Percentiles rank a stretch among this genome's conserved stretches.
These are phyloP conservation scores for Syncephalis fuscata DNA, from an alignment of 371 early-diverging fungal species.

Conservation along the genomic window DNA sequence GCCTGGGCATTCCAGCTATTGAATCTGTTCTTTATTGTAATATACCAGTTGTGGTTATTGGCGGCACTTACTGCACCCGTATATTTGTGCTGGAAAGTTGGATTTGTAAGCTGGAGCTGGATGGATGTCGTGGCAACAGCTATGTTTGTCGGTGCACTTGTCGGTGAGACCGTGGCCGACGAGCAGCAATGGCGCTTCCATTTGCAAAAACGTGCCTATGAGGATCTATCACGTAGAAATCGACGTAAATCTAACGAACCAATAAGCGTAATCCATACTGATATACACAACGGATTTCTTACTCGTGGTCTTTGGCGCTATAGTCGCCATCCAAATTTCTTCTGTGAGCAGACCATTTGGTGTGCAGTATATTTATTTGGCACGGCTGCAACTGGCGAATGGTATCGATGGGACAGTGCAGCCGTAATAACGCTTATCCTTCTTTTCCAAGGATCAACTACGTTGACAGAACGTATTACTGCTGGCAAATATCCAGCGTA, in stretches of 20 bases:
- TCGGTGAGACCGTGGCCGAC: slow-evolving; percentile 56
- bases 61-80: slow-evolving; percentile 42
- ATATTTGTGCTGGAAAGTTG: slow-evolving; percentile 20
- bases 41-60: slow-evolving; percentile 51
- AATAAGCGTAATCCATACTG: slow-evolving; percentile 14
- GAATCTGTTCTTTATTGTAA: slow-evolving; percentile 53
- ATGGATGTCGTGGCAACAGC: slow-evolving; percentile 27
- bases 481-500: slow-evolving; percentile 56
- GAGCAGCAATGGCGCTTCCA: slow-evolving; percentile 75
- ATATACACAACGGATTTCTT: slow-evolving; percentile 46
- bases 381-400: slow-evolving; percentile 14
- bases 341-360: slow-evolving; percentile 53
- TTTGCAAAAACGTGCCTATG: slow-evolving; percentile 26
- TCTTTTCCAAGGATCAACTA: slow-evolving; percentile 58
- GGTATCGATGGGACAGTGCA: slow-evolving; percentile 32
- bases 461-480: slow-evolving; percentile 58
- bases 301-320: slow-evolving; percentile 53
- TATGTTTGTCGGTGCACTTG: slow-evolving; percentile 24
- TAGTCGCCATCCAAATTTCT: slow-evolving; percentile 54
- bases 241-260: slow-evolving; percentile 11
- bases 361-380: slow-evolving; percentile 42
- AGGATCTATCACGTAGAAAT: too few relatives aligned
- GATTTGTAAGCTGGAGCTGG: slow-evolving; percentile 4
- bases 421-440: slow-evolving; percentile 35
- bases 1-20: slow-evolving; percentile 42